Percentiles rank a stretch among this genome's conserved stretches.
Evolutionary conservation across 208 protist genomes (phyloP).

Genomic region (Acanthamoeba royreba): DNA sequence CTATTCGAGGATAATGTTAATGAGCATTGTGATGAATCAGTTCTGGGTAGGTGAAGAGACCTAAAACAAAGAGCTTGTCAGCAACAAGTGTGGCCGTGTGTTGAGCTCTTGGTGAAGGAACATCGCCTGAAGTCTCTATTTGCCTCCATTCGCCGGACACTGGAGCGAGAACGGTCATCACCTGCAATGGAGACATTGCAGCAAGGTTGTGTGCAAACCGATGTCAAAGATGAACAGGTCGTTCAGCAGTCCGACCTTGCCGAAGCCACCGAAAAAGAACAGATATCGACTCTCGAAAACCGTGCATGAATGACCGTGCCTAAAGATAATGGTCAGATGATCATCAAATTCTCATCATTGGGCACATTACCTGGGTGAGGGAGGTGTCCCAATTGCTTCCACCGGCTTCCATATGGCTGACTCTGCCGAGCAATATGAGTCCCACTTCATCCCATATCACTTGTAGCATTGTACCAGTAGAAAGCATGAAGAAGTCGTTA

Average conservation of each 20-base stretch:
- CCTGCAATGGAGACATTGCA: not conserved
- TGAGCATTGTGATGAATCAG: no score
- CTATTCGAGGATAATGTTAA: no score
- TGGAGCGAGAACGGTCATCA: not conserved
- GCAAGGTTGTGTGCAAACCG: not conserved
- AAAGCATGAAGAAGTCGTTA: not conserved
- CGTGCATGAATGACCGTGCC: slow-evolving; percentile 40
- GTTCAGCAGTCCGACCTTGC: not conserved
- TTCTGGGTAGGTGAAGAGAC: no score
- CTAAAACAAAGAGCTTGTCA: not conserved
- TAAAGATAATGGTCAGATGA: no score
- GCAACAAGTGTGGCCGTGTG: slow-evolving; percentile 6
- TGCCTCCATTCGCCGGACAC: not conserved
- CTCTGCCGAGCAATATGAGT: not conserved
- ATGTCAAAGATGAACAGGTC: slow-evolving; percentile 10
- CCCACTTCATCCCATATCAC: no score
- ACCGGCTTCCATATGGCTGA: not conserved
- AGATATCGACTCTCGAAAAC: not conserved
- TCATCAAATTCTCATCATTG: no score
- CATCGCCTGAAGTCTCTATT: not conserved
- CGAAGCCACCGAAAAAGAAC: slow-evolving; percentile 15
- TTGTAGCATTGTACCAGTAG: slow-evolving; percentile 7
- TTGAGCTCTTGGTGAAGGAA: not conserved
- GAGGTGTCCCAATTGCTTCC: not conserved
- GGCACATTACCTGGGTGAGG: not conserved